These are phyloP conservation scores for Filosporella fistucella DNA, from an alignment of 495 filamentous ascomycete genomes.

Conservation along the genomic window DNA sequence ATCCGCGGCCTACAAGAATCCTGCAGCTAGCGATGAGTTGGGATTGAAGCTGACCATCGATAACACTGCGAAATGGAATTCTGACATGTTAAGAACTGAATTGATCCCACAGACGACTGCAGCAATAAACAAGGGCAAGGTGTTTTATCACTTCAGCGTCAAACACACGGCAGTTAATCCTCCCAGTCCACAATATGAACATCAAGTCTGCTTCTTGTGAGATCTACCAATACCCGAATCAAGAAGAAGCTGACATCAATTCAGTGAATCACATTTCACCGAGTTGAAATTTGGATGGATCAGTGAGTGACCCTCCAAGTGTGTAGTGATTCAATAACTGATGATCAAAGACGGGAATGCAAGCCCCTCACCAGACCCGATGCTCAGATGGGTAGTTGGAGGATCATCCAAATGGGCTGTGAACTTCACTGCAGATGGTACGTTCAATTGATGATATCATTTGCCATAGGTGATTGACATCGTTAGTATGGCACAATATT, in stretches of 20 bases:
- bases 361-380: constrained; percentile 39
- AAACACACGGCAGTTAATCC: constrained; percentile 53
- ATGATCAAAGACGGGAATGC: background rate
- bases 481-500: constrained; percentile 62
- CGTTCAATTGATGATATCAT: no score
- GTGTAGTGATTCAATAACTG: background rate
- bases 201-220: constrained; percentile 69
- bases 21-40: constrained; percentile 53
- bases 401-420: constrained; percentile 48
- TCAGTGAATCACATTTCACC: constrained; percentile 62
- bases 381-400: constrained; percentile 44
- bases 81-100: constrained; percentile 54
- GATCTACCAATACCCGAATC: no score
- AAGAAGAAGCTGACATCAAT: background rate
- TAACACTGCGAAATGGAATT: constrained; percentile 57
- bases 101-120: constrained; percentile 67
- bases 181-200: constrained; percentile 56
- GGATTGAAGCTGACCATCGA: constrained; percentile 67
- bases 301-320: constrained; percentile 27
- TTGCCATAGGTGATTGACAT: no score
- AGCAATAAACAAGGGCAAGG: constrained; percentile 54
- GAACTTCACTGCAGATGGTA: constrained; percentile 38
- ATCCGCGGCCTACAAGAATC: constrained; percentile 55
- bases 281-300: constrained; percentile 69
- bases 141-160: constrained; percentile 69